Evolutionary conservation across 805 yeast genomes (phyloP), one percentile per base, ranked within the genome.

Genomic region (Metschnikowia reukaufii): DNA sequence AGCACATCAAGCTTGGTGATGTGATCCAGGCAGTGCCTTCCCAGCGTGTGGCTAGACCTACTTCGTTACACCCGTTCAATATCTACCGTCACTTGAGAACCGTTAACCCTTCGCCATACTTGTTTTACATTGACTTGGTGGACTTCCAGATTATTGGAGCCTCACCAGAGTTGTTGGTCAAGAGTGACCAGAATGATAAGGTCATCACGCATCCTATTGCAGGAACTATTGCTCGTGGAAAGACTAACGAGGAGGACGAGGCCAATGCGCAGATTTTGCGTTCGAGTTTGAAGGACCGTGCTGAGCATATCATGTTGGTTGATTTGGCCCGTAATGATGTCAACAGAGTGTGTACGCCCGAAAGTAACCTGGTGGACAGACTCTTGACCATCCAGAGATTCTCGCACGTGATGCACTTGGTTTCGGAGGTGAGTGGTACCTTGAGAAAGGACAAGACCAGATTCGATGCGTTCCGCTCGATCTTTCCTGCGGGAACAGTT

Each of bases 401-500:
- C 62, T 86, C 96, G 15, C 99, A 94, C 66, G 99, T 94, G 33
- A 91, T 91, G 86, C 99, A 94, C 68, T 74, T 94, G 57, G 97
- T 92, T 2, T 86, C 96, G 2, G 95, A 92, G 67, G 97, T 92
- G 17, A 84, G 95, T 51, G 99, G 99, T 12, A 88, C 84, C 1
- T 73, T 94, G 59, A 78, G 99, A 62, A 68, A 74, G 0, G 97
- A 79, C 49, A 85, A 88, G 72, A 84, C 92, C 10, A 77, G 98
- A 54, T 94, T 94, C 62, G 99, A 94, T 71, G 99, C 99, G 0
- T 90, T 94, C 70, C 81, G 99, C 65, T 90, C 97, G 2, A 88
- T 94, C 45, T 94, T 94, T 82, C 99, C 99, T 17, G 99, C 99
- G 1, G 99, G 99, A 36, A 94, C 99, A 1, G 98, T 92, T 10